Evolutionary conservation across 257 asterid genomes (phyloP).

Genomic region (Gardenia jasminoides): DNA sequence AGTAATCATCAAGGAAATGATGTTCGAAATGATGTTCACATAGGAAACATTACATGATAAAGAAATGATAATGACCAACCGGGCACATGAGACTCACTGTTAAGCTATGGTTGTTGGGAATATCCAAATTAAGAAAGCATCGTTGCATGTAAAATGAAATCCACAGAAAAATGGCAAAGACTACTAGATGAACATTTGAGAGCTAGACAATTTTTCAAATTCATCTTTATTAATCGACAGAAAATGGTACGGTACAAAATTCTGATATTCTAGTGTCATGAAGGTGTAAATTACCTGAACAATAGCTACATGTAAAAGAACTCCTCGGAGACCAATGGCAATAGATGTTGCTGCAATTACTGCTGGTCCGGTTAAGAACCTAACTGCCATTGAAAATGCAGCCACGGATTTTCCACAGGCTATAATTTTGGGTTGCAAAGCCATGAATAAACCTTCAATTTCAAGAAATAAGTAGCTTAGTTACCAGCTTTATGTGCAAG

Average conservation of each 20-base stretch:
- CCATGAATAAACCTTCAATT: conserved; percentile 77
- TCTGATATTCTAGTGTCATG: not conserved
- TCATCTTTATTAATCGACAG: not conserved
- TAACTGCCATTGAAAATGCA: conserved; percentile 84
- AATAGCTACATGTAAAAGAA: conserved; percentile 76
- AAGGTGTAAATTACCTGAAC: conserved; percentile 56
- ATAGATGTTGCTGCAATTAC: conserved; percentile 93
- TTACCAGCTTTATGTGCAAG: not conserved
- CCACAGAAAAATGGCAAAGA: not conserved
- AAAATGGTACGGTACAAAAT: not conserved
- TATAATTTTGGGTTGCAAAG: conserved; percentile 88
- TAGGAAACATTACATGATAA: not conserved
- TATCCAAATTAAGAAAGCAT: not conserved
- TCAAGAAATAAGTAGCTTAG: conserved; percentile 2
- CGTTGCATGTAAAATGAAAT: not conserved
- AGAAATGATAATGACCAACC: not conserved
- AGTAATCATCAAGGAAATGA: not conserved
- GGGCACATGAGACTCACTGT: not conserved
- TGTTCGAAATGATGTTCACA: not conserved
- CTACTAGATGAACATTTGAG: not conserved
- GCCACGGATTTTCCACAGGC: conserved; percentile 90
- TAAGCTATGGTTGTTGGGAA: not conserved
- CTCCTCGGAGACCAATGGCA: conserved; percentile 84
- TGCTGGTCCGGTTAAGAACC: conserved; percentile 95
- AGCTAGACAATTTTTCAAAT: too few species aligned